Evolutionary conservation across 768 basidiomycete genomes (phyloP), one percentile per base, ranked within the genome.

Genomic region (Naganishia vishniacii): DNA sequence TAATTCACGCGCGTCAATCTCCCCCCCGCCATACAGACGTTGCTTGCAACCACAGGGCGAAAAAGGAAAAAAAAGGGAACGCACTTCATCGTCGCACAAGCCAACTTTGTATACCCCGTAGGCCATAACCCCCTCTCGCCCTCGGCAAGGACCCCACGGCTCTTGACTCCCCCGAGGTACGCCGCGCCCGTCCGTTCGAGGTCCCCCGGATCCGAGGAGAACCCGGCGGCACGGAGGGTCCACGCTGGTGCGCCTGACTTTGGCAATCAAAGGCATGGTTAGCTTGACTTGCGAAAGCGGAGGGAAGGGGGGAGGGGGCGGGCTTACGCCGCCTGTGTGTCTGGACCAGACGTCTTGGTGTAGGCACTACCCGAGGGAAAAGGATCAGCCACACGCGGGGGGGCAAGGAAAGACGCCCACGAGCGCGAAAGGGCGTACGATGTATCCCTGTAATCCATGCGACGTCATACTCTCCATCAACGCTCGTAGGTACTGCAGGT

Each of bases 261-360:
- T 31, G 5, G n/a, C n/a, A n/a, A n/a, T n/a, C 40, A 37, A 9
- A 48, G 25, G 4, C 7, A 12, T 3, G 20, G 16, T 32, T 15
- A 25, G 20, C n/a, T n/a, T n/a, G n/a, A n/a, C n/a, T n/a, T n/a
- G n/a, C n/a, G n/a, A n/a, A n/a, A n/a, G n/a, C n/a, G n/a, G n/a
- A n/a, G n/a, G n/a, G n/a, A n/a, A n/a, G n/a, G n/a, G n/a, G 34
- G 23, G 31, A 7, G 46, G 15, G 13, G 42, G 26, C 8, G 3
- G 25, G 66, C 73, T 69, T 40, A 75, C 71, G 16, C 94, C 94
- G 8, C 94, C 94, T 2, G 86, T 85, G 70, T 92, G 93, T 4
- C 94, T 85, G 0, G 91, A 94, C 89, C 91, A 97, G 32, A 97
- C 91, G 73, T 97, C 91, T 75, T 94, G 94, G 73, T 98, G 94